Conservation (phyloP, 1,284 basidiomycete species). For the Pyrrhoderma noxium region DNA sequence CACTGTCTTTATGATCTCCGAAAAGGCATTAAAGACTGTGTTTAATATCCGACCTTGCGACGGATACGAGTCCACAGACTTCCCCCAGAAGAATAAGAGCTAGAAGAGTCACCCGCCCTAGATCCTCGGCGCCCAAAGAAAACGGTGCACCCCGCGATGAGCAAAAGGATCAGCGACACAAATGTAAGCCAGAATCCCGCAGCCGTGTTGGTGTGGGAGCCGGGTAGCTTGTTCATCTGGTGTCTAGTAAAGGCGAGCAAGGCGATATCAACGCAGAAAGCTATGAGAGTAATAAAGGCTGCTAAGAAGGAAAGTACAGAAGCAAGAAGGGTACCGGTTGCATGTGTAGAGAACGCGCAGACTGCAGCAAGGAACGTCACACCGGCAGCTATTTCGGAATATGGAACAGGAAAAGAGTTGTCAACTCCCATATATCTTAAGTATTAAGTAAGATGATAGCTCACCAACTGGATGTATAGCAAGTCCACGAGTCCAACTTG, state of each 20-base stretch:
- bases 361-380: slow-evolving; percentile 57
- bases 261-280: slow-evolving; percentile 70
- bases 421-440: slow-evolving; percentile 5
- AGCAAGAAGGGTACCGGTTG: slow-evolving; percentile 49
- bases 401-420: slow-evolving; percentile 13
- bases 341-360: slow-evolving; percentile 55
- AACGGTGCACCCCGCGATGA: slow-evolving; percentile 58
- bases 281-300: slow-evolving; percentile 54
- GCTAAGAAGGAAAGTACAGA: slow-evolving; percentile 61
- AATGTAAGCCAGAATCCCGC: slow-evolving; percentile 72
- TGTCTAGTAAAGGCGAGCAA: slow-evolving; percentile 55
- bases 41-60: slow-evolving; percentile 4
- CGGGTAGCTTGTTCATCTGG: slow-evolving; percentile 40
- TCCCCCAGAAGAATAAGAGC: slow-evolving; percentile 20
- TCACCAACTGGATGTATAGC: slow-evolving; percentile 67
- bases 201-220: slow-evolving; percentile 12
- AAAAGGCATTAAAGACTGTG: no score
- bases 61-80: slow-evolving; percentile 15
- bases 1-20: no score
- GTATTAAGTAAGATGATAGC: slow-evolving; percentile 22
- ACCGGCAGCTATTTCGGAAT: slow-evolving; percentile 43
- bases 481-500: slow-evolving; percentile 66
- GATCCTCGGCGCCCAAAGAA: slow-evolving; percentile 57
- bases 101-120: slow-evolving; percentile 35
- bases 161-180: slow-evolving; percentile 53